Conservation (phyloP, 1,284 basidiomycete genomes). For the Ceratorhiza oryzae-sativae region DNA sequence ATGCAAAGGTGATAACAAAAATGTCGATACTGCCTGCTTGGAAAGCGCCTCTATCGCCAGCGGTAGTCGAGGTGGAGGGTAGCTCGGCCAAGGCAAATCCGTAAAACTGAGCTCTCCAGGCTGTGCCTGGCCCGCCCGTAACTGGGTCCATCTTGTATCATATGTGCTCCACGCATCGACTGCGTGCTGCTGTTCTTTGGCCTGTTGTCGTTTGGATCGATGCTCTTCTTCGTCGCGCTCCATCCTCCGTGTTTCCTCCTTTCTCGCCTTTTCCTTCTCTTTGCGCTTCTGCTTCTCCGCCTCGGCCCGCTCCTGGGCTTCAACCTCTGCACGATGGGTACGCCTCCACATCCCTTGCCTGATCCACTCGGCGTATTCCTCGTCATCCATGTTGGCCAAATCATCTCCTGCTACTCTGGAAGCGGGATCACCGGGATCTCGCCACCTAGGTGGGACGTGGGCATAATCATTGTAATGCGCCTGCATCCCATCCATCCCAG, state of each 20-base stretch:
- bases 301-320: slow-evolving; percentile 64
- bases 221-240: slow-evolving; percentile 62
- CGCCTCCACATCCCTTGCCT: slow-evolving; percentile 80
- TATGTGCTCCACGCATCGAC: slow-evolving; percentile 62
- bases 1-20: slow-evolving; percentile 59
- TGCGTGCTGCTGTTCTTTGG: slow-evolving; percentile 55
- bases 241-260: slow-evolving; percentile 60
- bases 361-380: slow-evolving; percentile 83
- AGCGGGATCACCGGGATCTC: slow-evolving; percentile 44
- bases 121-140: slow-evolving; percentile 42
- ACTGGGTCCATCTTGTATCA: slow-evolving; percentile 56
- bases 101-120: slow-evolving; percentile 54
- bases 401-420: slow-evolving; percentile 17
- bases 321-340: slow-evolving; percentile 60
- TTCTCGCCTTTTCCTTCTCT: slow-evolving; percentile 62
- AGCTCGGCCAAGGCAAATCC: slow-evolving; percentile 84
- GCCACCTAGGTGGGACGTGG: slow-evolving; percentile 68
- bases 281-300: slow-evolving; percentile 51
- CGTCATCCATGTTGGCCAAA: slow-evolving; percentile 68
- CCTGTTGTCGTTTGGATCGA: slow-evolving; percentile 55
- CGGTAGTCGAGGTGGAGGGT: slow-evolving; percentile 50
- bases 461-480: slow-evolving; percentile 68
- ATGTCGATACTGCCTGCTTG: slow-evolving; percentile 63
- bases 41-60: slow-evolving; percentile 62
- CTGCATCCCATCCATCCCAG: slow-evolving; percentile 67